These are phyloP conservation scores for Pyricularia grisea DNA, from an alignment of 2,329 filamentous ascomycete species.

Conservation along the genomic window DNA sequence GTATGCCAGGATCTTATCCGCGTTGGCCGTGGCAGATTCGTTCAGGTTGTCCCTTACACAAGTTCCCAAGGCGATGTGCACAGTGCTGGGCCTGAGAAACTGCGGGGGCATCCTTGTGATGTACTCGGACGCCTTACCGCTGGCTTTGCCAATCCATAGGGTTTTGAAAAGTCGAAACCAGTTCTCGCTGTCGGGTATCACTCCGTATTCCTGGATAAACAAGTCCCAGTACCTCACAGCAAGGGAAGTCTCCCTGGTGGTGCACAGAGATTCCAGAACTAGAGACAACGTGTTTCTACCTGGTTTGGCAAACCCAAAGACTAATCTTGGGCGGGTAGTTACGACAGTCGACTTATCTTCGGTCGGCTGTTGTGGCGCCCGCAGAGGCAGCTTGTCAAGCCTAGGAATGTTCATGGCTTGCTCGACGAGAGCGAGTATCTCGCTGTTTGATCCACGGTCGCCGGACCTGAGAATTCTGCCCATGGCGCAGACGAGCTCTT, in stretches of 20 bases:
- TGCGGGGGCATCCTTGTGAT: conserved; percentile 43
- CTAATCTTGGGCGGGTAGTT: background rate
- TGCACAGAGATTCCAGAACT: conserved; percentile 53
- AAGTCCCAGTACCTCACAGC: conserved; percentile 72
- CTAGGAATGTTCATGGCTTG: conserved; percentile 72
- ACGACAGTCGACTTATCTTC: background rate
- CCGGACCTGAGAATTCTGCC: conserved; percentile 65
- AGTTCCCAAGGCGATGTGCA: conserved; percentile 62
- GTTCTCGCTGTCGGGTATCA: conserved; percentile 65
- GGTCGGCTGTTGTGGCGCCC: conserved; percentile 4
- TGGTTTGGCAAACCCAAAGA: conserved; percentile 30
- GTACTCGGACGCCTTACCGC: conserved; percentile 48
- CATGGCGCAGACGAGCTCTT: conserved; percentile 73
- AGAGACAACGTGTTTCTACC: conserved; percentile 56
- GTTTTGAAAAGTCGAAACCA: conserved; percentile 59
- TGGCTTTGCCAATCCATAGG: conserved; percentile 57
- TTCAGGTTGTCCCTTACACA: conserved; percentile 74
- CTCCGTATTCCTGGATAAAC: conserved; percentile 49
- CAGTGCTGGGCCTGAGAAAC: conserved; percentile 40
- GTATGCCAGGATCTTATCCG: conserved; percentile 52
- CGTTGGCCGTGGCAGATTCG: conserved; percentile 54
- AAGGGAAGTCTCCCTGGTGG: conserved; percentile 48
- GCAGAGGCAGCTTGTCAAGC: conserved; percentile 22
- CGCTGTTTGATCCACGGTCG: conserved; percentile 52
- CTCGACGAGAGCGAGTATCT: conserved; percentile 66